Evolutionary conservation across 2,329 filamentous ascomycete species (phyloP), one percentile per base, ranked within the genome.

Genomic region (Tolypocladium tundrense): DNA sequence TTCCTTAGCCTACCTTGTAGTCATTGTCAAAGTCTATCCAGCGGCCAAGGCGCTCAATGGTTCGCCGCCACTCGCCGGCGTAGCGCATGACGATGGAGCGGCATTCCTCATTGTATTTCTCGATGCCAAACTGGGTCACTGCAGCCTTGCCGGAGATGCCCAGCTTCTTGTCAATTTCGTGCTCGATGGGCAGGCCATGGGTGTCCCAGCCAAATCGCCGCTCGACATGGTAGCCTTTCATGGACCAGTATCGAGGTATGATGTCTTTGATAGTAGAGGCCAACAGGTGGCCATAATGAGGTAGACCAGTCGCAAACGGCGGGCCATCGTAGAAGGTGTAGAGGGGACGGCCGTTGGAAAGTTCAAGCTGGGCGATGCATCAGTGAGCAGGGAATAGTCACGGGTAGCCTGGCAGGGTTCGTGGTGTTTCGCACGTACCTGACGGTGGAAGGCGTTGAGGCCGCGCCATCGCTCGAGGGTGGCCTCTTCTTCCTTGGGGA

Each of bases 11-110:
- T 67, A 86, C 86, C 84, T 96, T 96, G 79, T 96, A 97, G 72
- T 97, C 91, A 66, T 96, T 94, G 73, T 97, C 93, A 66, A 97
- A 97, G 74, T 97, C 93, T 67, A 97, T 94, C 93, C 93, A 97
- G 59, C 93, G 87, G 58, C 93, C 93, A 45, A 97, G 76, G 61
- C 93, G 81, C 69, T 96, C 91, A 66, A 97, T 88, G 33, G 91
- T 96, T 62, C 85, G 77, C 67, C 91, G 84, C 93, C 93, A 97
- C 72, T 97, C 93, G 19, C 80, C 73, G 13, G 91, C 85, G 70
- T 88, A 97, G 67, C 89, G 84, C 90, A 97, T 96, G 65, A 97
- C 93, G 71, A 97, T 96, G 61, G 90, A 86, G 61, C 88, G 84
- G 73, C 93, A 97, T 76, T 96, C 90, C 61, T 84, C 87, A 71